Evolutionary conservation across 2,329 filamentous ascomycete species (phyloP).

Genomic region (Emmonsia crescens): DNA sequence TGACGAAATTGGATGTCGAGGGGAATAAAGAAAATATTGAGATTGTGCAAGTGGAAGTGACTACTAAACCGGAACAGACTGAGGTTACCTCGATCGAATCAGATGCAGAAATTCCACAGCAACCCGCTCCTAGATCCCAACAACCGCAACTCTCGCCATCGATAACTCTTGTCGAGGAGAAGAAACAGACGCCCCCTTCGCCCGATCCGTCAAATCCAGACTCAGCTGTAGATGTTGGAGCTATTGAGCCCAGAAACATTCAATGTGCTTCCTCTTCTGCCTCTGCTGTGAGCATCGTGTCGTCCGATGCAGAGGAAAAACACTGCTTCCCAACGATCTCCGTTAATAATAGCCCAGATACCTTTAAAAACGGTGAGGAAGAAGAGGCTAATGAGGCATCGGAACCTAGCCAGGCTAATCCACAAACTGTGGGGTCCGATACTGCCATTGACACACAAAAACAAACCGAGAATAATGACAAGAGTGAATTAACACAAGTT

Average conservation of each 20-base stretch:
- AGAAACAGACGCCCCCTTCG: conserved; percentile 10
- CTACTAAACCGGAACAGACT: neutral
- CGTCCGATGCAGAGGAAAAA: neutral
- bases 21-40: conserved; percentile 1
- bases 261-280: conserved; percentile 10
- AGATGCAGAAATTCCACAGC: neutral
- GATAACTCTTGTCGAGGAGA: neutral
- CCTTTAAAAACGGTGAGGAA: neutral
- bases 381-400: neutral
- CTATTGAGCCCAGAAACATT: conserved; percentile 12
- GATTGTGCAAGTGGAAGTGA: neutral
- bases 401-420: neutral
- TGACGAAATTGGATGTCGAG: conserved; percentile 8
- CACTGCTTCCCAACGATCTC: neutral
- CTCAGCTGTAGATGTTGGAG: conserved; percentile 15
- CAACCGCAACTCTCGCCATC: neutral
- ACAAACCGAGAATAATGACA: neutral
- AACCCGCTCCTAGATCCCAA: neutral
- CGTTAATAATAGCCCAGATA: neutral
- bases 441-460: neutral
- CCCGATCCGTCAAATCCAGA: conserved; percentile 16
- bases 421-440: neutral
- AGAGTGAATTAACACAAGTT: neutral
- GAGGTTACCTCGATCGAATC: neutral
- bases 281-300: neutral